Conservation (phyloP, 83 land plant genomes). For the Picea abies region DNA sequence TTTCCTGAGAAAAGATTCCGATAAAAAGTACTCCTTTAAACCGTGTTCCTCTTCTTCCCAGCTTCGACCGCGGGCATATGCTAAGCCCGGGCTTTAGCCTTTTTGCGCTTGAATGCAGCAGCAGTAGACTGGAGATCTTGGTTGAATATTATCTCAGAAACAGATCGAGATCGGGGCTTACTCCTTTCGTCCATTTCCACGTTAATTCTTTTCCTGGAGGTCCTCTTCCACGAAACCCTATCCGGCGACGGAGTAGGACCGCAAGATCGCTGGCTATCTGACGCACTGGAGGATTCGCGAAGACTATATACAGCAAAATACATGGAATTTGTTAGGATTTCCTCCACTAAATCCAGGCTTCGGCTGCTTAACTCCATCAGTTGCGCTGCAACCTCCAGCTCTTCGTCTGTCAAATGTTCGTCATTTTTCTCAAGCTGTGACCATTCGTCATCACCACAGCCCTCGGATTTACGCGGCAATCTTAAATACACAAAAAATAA, state of each 20-base stretch:
- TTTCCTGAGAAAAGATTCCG: too few relatives aligned
- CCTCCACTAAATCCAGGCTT: not conserved
- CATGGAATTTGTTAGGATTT: not conserved
- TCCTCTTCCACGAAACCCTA: not conserved
- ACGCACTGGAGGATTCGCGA: not conserved
- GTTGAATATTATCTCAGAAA: not conserved
- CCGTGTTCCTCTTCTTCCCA: too few relatives aligned
- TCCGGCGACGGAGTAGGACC: not conserved
- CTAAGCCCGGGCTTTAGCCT: not conserved
- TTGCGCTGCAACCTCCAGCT: conserved; percentile 1
- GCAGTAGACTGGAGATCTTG: not conserved
- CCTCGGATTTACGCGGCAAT: not conserved
- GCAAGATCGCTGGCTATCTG: not conserved
- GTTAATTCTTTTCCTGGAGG: not conserved
- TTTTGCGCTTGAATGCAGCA: not conserved
- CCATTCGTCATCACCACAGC: not conserved
- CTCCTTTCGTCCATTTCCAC: not conserved
- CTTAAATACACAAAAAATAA: not conserved
- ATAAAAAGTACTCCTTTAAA: too few relatives aligned
- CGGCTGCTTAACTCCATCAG: conserved; percentile 15
- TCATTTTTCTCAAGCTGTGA: not conserved
- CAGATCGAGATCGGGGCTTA: conserved; percentile 2
- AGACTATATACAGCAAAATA: not conserved
- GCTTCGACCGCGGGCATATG: not conserved
- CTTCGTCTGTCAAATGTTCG: conserved; percentile 4